Evolutionary conservation across 2,329 filamentous ascomycete species (phyloP), one percentile per base, ranked within the genome.

Genomic region (Botrytis squamosa): DNA sequence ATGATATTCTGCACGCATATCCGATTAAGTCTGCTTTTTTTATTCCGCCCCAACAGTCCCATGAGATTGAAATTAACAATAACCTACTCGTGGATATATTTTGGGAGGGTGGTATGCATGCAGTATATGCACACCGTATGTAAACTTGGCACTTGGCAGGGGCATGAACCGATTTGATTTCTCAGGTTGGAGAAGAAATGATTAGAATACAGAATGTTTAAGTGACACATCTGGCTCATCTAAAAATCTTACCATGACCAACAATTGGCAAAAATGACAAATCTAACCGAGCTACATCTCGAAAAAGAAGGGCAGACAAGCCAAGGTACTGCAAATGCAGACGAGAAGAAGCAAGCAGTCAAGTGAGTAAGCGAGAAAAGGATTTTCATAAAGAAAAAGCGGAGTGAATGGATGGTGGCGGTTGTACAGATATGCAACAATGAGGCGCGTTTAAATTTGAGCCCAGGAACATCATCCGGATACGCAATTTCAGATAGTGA

Each of bases 391-490:
- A 52, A 40, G 36, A 57, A 42, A 36, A 38, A 25, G 33, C 33
- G 65, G 25, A 55, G 2, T 67, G 46, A 40, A 67, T 40, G 22
- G 25, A 25, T 36, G 20, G 44, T 38, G 20, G 29, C 52, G 46
- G n/a, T 16, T 29, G n/a, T 14, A 8, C n/a, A 68, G 25, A 55
- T 29, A 60, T 62, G 52, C 67, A 70, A 62, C 20, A 42, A 38
- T 40, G 67, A 44, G 67, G 55, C 55, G 55, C 67, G 29, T 70
- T 14, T 62, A 70, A 52, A 60, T 40, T 42, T 57, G 65, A 68
- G 46, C 25, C 36, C 5, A 22, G 46, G 33, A 40, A 55, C 6
- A 18, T 18, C 38, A 40, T 57, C 49, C 36, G 52, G 36, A 36
- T 29, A 57, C 9, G 3, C 29, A 42, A 68, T 38, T 68, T 29